Base-by-base conservation (phyloP, 495 filamentous ascomycete species). In the Penicillium bovifimosum region DNA sequence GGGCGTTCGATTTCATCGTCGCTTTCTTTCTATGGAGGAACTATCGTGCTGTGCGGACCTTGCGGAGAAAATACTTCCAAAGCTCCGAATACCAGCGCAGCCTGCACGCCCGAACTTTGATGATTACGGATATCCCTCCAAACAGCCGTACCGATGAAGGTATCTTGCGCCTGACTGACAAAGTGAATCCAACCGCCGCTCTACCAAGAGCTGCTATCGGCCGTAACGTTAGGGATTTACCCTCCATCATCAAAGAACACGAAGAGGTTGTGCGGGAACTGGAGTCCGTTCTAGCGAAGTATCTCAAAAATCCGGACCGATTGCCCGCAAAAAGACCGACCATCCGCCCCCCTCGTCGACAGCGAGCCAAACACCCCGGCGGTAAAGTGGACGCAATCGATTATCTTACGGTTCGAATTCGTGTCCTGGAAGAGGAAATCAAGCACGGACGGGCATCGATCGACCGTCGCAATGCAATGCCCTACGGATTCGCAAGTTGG, bases 401-500 rank as follows among this genome's bases (percentile, higher is more conserved):
- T 55, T 96, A 95, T 59, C 76, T 96, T 41, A 95, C 90, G 0
- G 80, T 85, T 36, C 85, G 91, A 10, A 96, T 98, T 60, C 80
- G 82, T 42, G 76, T 86, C 16, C 75, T 98, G 39, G 92, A 96
- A 69, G 70, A 82, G 18, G 80, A 91, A 61, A 90, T 98, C 63
- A 86, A 87, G 61, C 84, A 91, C 49, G 85, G 89, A 1, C 82
- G 93, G 17, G 79, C 83, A 11, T 83, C 81, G 2, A 82, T 97
- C 32, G 92, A 97, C 65, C 88, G 84, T 63, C 82, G 91, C 29
- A 86, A 91, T 60, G 82, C 90, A 27, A 86, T 95, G 80, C 80
- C 88, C 1, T 98, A 88, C 67, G 93, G 93, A 1, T 98, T 98
- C 68, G 90, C 93, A 8, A 95, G 89, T 54, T 97, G 91, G 72